Conservation (phyloP, 768 basidiomycete species). For the Rhodotorula toruloides region DNA sequence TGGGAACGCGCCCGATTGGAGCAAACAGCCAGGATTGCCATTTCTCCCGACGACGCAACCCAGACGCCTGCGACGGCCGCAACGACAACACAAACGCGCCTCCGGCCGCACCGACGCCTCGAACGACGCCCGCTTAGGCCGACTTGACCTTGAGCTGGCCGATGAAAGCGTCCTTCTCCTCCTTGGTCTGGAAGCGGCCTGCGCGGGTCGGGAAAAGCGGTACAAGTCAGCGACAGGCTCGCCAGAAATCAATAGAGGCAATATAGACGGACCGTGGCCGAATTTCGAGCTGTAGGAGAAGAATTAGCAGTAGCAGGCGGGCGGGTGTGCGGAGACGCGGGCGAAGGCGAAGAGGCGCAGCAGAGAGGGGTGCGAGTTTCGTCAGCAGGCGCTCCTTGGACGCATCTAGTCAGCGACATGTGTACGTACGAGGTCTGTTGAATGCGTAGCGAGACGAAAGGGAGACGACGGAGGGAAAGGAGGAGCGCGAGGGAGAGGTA, state of each 20-base stretch:
- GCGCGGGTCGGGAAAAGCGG: background rate
- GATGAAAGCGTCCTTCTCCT: constrained; percentile 92
- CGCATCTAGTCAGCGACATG: too few species aligned
- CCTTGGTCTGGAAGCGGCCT: constrained; percentile 50
- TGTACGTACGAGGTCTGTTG: too few species aligned
- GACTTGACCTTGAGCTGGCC: constrained; percentile 50
- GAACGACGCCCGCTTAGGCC: constrained; percentile 8
- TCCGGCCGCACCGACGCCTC: background rate
- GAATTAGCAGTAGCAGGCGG: too few species aligned
- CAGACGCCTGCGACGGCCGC: background rate
- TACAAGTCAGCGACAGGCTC: background rate
- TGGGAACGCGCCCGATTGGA: too few species aligned
- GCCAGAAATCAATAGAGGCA: background rate
- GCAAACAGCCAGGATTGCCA: too few species aligned
- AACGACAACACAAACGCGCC: background rate
- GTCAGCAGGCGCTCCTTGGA: too few species aligned
- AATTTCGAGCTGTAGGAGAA: constrained; percentile 43
- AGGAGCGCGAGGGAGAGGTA: background rate
- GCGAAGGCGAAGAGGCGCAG: too few species aligned
- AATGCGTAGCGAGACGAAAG: too few species aligned
- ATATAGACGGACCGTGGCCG: constrained; percentile 76
- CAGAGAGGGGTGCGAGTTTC: too few species aligned
- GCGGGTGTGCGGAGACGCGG: too few species aligned
- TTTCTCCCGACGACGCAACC: too few species aligned
- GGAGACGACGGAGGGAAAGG: too few species aligned